Base-by-base conservation (phyloP, 306 rosid species). In the Erythrophleum fordii region DNA sequence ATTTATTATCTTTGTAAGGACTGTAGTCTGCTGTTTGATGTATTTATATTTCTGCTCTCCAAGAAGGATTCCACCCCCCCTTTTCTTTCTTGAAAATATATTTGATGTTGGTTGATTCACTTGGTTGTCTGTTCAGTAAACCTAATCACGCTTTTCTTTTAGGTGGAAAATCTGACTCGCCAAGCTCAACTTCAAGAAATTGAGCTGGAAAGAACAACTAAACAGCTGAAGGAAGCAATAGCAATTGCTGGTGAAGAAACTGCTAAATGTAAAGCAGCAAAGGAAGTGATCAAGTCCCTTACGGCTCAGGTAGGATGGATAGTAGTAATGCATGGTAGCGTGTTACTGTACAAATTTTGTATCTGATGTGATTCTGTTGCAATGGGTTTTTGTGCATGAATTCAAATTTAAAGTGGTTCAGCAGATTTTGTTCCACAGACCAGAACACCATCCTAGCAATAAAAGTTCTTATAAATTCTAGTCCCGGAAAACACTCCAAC, bases 241-340 rank as follows among this genome's bases (percentile, higher is more conserved):
- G 90, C 94, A 80, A 88, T 91, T 83, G 97, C 97, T 20, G 95
- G 87, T 77, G 99, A 91, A 70, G 99, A 93, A 91, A 85, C 97
- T 85, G 88, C 91, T 77, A 93, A 86, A 86, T 91, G 98, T 87
- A 95, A 91, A 85, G 96, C 91, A 26, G 99, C 99, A 81, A 95
- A 95, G 87, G 99, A 95, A 88, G 99, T 95, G 84, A 95, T 91
- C 88, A 94, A 91, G 86, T 95, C 99, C 1, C 99, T 95, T 79
- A 95, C 98, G 69, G 97, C 98, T 58, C 96, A 91, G 90, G 99
- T 95, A 86, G 86, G 91, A 70, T 82, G 71, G 65, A 76, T 81
- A 37, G 11, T 76, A 65, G 26, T 76, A 69, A 61, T 61, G 23
- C 44, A 13, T 26, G 22, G 56, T 67, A 14, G 37, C 34, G 12